Evolutionary conservation across 2,329 filamentous ascomycete genomes (phyloP).

Genomic region (Amauroascus niger): DNA sequence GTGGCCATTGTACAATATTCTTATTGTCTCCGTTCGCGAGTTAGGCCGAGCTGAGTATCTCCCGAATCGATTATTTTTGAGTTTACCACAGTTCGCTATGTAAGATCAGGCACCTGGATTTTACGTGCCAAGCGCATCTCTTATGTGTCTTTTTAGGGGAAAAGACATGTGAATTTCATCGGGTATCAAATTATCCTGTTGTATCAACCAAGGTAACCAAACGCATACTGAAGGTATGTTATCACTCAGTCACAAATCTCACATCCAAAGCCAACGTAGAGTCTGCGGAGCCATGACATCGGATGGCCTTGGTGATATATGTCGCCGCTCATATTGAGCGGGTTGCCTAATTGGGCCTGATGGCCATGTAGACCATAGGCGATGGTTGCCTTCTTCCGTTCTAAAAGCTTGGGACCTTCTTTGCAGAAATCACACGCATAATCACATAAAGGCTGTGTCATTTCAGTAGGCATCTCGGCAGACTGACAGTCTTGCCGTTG

Average conservation of each 20-base stretch:
- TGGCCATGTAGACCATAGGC: constrained; percentile 14
- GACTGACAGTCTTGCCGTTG: constrained; percentile 15
- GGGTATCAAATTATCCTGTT: neutral
- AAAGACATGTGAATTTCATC: neutral
- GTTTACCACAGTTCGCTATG: neutral
- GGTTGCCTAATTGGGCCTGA: neutral
- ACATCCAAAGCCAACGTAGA: neutral
- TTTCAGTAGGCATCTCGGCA: constrained; percentile 21
- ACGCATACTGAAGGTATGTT: neutral
- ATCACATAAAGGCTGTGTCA: constrained; percentile 49
- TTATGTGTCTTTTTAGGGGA: neutral
- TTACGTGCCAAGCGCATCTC: neutral
- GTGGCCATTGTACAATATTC: constrained; percentile 3
- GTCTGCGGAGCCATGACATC: neutral
- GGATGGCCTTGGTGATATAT: neutral
- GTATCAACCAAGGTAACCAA: neutral
- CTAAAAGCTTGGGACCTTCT: constrained; percentile 49
- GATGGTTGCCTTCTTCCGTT: constrained; percentile 44
- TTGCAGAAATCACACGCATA: constrained; percentile 74
- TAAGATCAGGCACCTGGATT: neutral
- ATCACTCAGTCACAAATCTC: neutral
- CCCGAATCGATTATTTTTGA: neutral
- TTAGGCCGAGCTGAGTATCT: neutral
- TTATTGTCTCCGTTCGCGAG: neutral
- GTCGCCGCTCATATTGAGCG: neutral